Base-by-base conservation (phyloP, 768 basidiomycete genomes). In the Pholiota conissans region DNA sequence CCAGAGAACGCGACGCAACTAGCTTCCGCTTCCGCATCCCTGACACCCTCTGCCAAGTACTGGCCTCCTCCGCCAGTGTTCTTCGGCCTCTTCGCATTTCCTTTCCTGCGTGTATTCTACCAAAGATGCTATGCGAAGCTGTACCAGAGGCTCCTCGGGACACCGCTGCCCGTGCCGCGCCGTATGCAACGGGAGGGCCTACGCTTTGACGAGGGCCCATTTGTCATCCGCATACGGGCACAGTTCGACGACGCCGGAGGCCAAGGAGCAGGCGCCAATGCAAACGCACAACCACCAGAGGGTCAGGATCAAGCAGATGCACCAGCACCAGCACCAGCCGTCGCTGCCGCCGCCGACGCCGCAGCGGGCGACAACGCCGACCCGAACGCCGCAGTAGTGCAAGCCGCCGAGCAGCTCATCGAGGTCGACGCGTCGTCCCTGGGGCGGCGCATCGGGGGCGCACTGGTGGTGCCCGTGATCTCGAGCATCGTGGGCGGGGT, bases 391-490 rank as follows among this genome's bases (percentile, higher is more conserved):
- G 84, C 74, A 7, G 81, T 72, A 0, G 66, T 74, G 9, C 71
- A 70, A 49, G 86, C 79, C 2, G 85, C 85, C 0, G 81, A 85
- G 62, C 80, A 82, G 59, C 79, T 83, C 39, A 80, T 89, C 52
- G 78, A 80, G 39, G 72, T 85, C 61, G 81, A 83, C 18, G 78
- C 82, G 16, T 75, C 81, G 16, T 84, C 86, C 0, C 65, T 90
- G 3, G 90, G 89, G 1, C 81, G 89, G 11, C 73, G 83, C 63
- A 70, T 92, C 47, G 87, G 85, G 20, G 89, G 90, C 3, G 88
- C 90, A 0, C 71, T 92, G 16, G 72, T 87, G 57, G 76, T 89
- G 50, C 90, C 90, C 0, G 79, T 79, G 7, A 83, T 92, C 61
- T 80, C 90, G 20, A 83, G 74, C 47, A 62, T 76, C 46, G 89